Conservation (phyloP, 2,329 filamentous ascomycete genomes). For the Rasamsonia emersonii region DNA sequence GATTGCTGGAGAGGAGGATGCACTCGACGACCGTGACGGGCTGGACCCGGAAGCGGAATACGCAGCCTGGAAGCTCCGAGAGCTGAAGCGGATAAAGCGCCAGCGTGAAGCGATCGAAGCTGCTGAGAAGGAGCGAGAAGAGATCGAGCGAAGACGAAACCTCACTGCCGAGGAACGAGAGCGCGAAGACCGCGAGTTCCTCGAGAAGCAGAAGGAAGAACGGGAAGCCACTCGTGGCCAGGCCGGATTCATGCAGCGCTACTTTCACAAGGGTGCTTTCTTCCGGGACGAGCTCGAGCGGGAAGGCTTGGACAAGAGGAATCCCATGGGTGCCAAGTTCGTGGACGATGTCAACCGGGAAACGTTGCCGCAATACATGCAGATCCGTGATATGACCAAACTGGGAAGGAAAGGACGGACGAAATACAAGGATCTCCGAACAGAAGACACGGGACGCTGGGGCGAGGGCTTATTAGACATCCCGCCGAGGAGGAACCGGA, state of each 20-base stretch:
- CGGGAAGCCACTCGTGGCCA: conserved; percentile 65
- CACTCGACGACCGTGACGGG: conserved; percentile 83
- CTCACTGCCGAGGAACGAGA: conserved; percentile 78
- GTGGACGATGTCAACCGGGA: conserved; percentile 81
- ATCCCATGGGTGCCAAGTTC: conserved; percentile 78
- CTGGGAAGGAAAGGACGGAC: conserved; percentile 86
- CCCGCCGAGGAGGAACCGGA: conserved; percentile 17
- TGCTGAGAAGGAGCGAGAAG: conserved; percentile 75
- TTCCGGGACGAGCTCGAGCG: conserved; percentile 73
- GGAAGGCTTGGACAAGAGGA: conserved; percentile 66
- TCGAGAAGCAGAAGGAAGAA: conserved; percentile 72
- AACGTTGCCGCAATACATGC: conserved; percentile 79
- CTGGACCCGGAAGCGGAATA: conserved; percentile 79
- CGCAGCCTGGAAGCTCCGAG: conserved; percentile 88
- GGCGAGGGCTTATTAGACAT: conserved; percentile 36
- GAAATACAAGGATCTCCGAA: conserved; percentile 78
- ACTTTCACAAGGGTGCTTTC: conserved; percentile 95
- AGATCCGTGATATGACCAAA: conserved; percentile 88
- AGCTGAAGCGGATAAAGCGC: conserved; percentile 79
- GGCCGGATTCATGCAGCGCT: conserved; percentile 88
- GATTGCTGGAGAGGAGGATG: conserved; percentile 56
- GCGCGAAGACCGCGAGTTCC: conserved; percentile 70
- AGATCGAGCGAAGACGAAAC: conserved; percentile 79
- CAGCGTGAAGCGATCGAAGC: conserved; percentile 77
- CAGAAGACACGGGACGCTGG: conserved; percentile 86